A percentile compares a stretch with the other conserved stretches of the same genome.
Evolutionary conservation across 225 moss, liverwort and hornwort genomes (phyloP).

Genomic region (Sphagnum contortum): DNA sequence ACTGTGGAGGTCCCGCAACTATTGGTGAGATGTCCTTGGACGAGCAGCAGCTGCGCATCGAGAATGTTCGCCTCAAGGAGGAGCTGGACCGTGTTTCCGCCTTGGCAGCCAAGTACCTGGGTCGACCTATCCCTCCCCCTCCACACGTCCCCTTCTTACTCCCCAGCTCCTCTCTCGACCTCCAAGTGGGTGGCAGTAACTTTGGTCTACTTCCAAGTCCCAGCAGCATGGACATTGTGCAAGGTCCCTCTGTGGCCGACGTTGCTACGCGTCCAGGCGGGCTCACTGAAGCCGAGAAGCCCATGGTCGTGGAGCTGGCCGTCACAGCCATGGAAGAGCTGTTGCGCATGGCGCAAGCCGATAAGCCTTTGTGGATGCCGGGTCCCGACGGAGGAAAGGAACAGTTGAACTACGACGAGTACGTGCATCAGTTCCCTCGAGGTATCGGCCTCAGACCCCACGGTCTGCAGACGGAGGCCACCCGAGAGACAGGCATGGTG

Average conservation of each 20-base stretch:
- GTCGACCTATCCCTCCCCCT: slow-evolving; percentile 11
- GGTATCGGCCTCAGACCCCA: slow-evolving; percentile 34
- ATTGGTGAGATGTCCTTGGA: slow-evolving; percentile 44
- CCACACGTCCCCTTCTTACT: slow-evolving; percentile 6
- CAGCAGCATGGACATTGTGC: slow-evolving; percentile 12
- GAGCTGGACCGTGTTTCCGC: slow-evolving; percentile 37
- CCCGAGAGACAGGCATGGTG: slow-evolving; percentile 22
- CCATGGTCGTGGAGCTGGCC: slow-evolving; percentile 30
- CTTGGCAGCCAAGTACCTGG: slow-evolving; percentile 29
- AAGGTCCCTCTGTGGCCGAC: slow-evolving; percentile 28
- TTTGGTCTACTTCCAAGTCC: slow-evolving; percentile 18
- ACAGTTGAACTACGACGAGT: slow-evolving; percentile 30
- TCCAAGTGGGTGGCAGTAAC: slow-evolving; percentile 32
- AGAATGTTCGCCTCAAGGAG: slow-evolving; percentile 33
- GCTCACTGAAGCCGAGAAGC: slow-evolving; percentile 36
- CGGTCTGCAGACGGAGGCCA: slow-evolving; percentile 37
- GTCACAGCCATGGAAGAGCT: slow-evolving; percentile 37
- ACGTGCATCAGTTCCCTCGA: slow-evolving; percentile 26
- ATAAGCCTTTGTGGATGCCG: slow-evolving; percentile 25
- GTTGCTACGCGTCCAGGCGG: slow-evolving; percentile 36
- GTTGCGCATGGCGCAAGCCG: slow-evolving; percentile 29
- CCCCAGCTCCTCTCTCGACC: slow-evolving; percentile 39
- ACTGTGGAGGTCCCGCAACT: slow-evolving; percentile 36
- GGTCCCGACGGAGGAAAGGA: slow-evolving; percentile 13
- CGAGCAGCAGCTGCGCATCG: slow-evolving; percentile 36